Conservation (phyloP, 306 rosid species). For the Prunus dulcis region DNA sequence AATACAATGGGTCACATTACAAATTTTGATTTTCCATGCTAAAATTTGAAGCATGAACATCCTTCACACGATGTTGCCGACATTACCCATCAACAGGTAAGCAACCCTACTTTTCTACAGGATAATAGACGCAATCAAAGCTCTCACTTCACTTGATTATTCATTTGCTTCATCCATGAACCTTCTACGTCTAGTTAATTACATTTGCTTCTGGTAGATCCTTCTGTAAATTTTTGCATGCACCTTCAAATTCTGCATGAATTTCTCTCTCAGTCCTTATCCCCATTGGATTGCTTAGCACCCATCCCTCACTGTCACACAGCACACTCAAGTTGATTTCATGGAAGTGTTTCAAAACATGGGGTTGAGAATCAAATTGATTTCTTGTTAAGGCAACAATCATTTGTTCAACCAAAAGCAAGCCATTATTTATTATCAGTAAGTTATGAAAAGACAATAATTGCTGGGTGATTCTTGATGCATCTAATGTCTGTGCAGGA, state of each 20-base stretch:
- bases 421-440: no score
- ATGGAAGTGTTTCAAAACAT: conserved; percentile 46
- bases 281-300: conserved; percentile 74
- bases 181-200: conserved; percentile 1
- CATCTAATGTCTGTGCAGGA: no score
- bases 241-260: conserved; percentile 82
- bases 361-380: conserved; percentile 54
- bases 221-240: conserved; percentile 61
- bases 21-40: no score
- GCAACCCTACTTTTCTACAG: not conserved
- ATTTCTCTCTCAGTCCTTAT: conserved; percentile 88
- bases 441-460: no score
- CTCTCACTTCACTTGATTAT: not conserved
- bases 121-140: not conserved
- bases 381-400: conserved; percentile 13
- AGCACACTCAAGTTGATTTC: conserved; percentile 25
- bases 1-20: no score
- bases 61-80: not conserved
- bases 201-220: conserved; percentile 52
- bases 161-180: not conserved
- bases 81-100: not conserved
- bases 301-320: conserved; percentile 78
- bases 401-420: no score
- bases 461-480: no score
- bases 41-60: no score